Percentiles rank a stretch among this genome's conserved stretches.
Conservation (phyloP, 345 rosid species). For the Lepidium sativum region DNA sequence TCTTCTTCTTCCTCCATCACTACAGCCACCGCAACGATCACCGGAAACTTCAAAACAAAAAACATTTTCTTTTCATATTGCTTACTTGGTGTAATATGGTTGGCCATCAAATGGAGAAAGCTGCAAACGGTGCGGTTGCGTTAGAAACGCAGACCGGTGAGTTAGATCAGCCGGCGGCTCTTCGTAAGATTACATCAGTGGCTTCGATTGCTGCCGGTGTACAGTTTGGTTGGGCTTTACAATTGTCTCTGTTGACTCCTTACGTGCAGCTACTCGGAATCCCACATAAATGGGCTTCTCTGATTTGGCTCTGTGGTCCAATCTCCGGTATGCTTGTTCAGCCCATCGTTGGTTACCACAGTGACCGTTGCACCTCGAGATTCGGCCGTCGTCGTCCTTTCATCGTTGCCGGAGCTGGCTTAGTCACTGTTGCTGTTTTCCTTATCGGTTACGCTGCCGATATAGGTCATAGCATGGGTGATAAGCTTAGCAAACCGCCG, state of each 20-base stretch:
- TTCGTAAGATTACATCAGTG: slow-evolving; percentile 49
- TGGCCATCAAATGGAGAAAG: slow-evolving; percentile 20
- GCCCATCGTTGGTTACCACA: slow-evolving; percentile 75
- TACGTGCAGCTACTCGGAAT: slow-evolving; percentile 81
- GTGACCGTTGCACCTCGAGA: slow-evolving; percentile 66
- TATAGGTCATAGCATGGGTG: slow-evolving; percentile 54
- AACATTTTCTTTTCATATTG: neutral
- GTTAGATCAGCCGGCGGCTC: slow-evolving; percentile 22
- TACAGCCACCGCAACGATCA: slow-evolving; percentile 11
- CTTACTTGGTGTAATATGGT: slow-evolving; percentile 4
- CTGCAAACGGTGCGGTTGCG: slow-evolving; percentile 12
- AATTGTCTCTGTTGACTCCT: slow-evolving; percentile 76
- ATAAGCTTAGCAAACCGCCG: slow-evolving; percentile 21
- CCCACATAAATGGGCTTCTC: slow-evolving; percentile 79
- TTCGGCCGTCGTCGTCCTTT: slow-evolving; percentile 92
- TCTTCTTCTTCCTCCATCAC: slow-evolving; percentile 17
- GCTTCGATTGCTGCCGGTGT: slow-evolving; percentile 82
- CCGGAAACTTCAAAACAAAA: neutral
- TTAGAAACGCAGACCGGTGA: slow-evolving; percentile 18
- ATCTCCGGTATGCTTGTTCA: slow-evolving; percentile 83
- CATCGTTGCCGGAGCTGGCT: slow-evolving; percentile 45
- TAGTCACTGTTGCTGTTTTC: slow-evolving; percentile 53
- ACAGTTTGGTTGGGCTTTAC: slow-evolving; percentile 95
- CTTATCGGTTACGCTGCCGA: slow-evolving; percentile 84
- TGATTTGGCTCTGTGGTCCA: slow-evolving; percentile 94